Evolutionary conservation across 306 rosid genomes (phyloP), one percentile per base, ranked within the genome.

Genomic region (Sechiopsis laciniata): DNA sequence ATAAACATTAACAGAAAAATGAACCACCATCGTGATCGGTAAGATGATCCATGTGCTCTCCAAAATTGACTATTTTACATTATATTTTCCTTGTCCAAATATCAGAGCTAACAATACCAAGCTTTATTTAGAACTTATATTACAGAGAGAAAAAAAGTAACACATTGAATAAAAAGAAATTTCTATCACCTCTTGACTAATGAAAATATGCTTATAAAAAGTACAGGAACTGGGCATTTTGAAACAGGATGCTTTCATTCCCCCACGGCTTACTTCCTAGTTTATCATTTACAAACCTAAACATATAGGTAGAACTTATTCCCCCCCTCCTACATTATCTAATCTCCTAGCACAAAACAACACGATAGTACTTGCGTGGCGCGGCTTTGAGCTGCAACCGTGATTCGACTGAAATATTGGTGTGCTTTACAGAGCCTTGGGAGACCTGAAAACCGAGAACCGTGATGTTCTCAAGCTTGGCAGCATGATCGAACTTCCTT

Each of bases 201-300:
- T 9, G 52, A 37, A 66, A 66, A 19, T 12, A 66, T 45, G 72
- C 45, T 45, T 11, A 32, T 32, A 66, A 55, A 45, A 14, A 16
- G 24, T 66, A 66, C 6, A 45, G 72, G 53, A 40, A 64, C 53
- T 64, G 17, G 16, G 19, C 55, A 45, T 66, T 45, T 45, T 66
- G 9, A 66, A 66, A 66, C 72, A 19, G 32, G 35, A 66, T 66
- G 72, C 72, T 40, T 64, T 64, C 71, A 17, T 40, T 64, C 71
- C 71, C 26, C 53, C 16, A 64, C 71, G 40, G 0, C 71, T 35
- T n/a, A 17, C 52, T 66, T 45, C 55, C 72, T 66, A 66, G 11
- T 12, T 42, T 45, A 45, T 66, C 72, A 66, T 66, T 45, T 66
- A 66, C 72, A 66, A 66, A 19, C 2, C 72, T 65, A 42, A 45